These are phyloP conservation scores for Naegleria lovaniensis DNA, from an alignment of 208 protist species.

Conservation along the genomic window DNA sequence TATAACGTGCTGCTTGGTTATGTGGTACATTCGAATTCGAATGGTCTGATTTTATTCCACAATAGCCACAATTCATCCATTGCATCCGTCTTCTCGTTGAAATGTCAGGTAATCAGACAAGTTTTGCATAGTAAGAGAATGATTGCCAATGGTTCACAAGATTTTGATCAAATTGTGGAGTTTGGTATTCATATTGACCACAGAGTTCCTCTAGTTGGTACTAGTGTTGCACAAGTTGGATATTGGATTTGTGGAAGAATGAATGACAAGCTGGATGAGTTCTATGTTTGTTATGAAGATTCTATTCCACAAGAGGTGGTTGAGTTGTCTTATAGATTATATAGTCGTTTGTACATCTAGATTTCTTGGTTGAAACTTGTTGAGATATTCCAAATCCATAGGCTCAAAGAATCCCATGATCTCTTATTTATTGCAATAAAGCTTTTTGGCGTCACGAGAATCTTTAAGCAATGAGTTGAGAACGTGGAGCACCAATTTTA, in stretches of 20 bases:
- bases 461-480: neutral
- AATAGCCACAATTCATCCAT: neutral
- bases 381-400: no score
- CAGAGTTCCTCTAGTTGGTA: neutral
- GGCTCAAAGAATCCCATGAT: no score
- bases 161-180: neutral
- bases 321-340: neutral
- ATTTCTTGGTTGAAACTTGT: neutral
- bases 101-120: neutral
- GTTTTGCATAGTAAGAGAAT: neutral
- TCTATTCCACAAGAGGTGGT: neutral
- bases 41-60: neutral
- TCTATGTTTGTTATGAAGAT: neutral
- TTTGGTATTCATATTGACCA: neutral
- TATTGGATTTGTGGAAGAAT: conserved; percentile 11
- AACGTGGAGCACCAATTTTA: neutral
- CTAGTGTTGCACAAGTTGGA: neutral
- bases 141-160: no score
- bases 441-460: neutral
- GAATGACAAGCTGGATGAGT: neutral
- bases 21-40: neutral
- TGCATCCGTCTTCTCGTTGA: neutral
- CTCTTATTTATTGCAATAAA: no score
- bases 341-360: neutral
- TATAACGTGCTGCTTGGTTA: neutral